Percentiles rank a stretch among this genome's conserved stretches.
Conservation (phyloP, 2,329 filamentous ascomycete genomes). For the Epichloe hybrida region DNA sequence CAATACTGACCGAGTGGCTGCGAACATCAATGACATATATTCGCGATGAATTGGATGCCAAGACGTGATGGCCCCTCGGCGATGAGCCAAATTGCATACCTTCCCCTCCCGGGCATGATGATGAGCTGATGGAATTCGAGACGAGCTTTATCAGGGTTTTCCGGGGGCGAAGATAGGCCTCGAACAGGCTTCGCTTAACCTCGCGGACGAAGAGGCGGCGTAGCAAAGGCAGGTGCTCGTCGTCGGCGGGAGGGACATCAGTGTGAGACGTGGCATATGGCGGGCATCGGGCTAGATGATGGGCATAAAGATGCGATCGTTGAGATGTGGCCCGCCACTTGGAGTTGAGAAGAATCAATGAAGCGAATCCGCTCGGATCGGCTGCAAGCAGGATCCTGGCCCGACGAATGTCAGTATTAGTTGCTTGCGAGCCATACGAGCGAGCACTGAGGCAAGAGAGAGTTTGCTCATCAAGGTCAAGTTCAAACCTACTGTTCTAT, state of each 20-base stretch:
- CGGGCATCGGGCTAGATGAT: slow-evolving; percentile 47
- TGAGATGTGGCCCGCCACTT: slow-evolving; percentile 54
- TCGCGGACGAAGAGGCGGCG: slow-evolving; percentile 55
- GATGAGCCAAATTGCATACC: slow-evolving; percentile 77
- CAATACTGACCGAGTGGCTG: slow-evolving; percentile 45
- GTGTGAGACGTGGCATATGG: slow-evolving; percentile 41
- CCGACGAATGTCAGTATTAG: neutral
- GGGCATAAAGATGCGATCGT: slow-evolving; percentile 47
- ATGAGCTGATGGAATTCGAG: slow-evolving; percentile 72
- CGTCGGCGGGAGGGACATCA: slow-evolving; percentile 23
- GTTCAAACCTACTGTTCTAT: slow-evolving; percentile 47
- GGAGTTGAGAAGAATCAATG: slow-evolving; percentile 49
- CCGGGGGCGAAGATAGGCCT: slow-evolving; percentile 57
- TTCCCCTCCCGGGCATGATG: slow-evolving; percentile 74
- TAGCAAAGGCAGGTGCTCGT: slow-evolving; percentile 43
- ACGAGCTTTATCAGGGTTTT: slow-evolving; percentile 66
- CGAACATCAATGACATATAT: slow-evolving; percentile 66
- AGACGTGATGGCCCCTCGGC: slow-evolving; percentile 56
- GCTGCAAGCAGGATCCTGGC: slow-evolving; percentile 47
- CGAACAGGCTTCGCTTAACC: slow-evolving; percentile 64
- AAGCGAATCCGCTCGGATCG: slow-evolving; percentile 52
- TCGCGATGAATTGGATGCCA: slow-evolving; percentile 75
- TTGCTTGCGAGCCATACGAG: neutral
- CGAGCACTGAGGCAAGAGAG: neutral
- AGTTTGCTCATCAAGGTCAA: neutral